phyloP scores from a whole-genome alignment of 116 monocot genomes.

The Dioscorea cayenensis region DNA sequence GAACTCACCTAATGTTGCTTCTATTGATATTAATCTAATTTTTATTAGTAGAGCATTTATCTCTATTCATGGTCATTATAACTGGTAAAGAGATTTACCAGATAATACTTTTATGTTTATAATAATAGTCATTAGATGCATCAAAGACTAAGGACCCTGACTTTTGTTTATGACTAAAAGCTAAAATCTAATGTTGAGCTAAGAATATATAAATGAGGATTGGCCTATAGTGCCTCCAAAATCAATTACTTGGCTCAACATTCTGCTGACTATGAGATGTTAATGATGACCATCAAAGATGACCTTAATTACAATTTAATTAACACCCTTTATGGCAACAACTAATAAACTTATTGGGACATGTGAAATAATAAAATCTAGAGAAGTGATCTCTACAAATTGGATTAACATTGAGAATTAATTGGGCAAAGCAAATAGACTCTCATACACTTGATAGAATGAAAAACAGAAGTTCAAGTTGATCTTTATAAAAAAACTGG shows the following conservation, averaged over 20 bases:
- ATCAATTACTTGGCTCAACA: no score
- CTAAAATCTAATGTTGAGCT: constrained; percentile 8
- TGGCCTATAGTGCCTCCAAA: neutral
- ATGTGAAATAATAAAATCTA: constrained; percentile 27
- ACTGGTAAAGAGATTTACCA: constrained; percentile 5
- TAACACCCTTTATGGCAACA: neutral
- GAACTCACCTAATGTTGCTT: no score
- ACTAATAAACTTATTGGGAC: neutral
- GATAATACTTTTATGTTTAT: no score
- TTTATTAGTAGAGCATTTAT: no score
- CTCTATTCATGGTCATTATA: no score
- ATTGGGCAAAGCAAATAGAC: constrained; percentile 3
- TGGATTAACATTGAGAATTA: neutral
- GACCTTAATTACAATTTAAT: constrained; percentile 38
- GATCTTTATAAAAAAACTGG: neutral
- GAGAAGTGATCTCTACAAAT: constrained; percentile 5
- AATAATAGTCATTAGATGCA: no score
- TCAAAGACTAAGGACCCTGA: neutral
- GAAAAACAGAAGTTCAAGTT: no score
- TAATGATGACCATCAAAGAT: no score
- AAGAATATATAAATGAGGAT: constrained; percentile 20
- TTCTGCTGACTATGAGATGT: no score
- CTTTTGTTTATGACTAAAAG: constrained; percentile 27
- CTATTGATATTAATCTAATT: no score
- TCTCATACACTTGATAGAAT: constrained; percentile 6